A percentile compares a stretch with the other conserved stretches of the same genome.
These are phyloP conservation scores for Apophysomyces elegans DNA, from an alignment of 371 early-diverging fungal species.

Conservation along the genomic window DNA sequence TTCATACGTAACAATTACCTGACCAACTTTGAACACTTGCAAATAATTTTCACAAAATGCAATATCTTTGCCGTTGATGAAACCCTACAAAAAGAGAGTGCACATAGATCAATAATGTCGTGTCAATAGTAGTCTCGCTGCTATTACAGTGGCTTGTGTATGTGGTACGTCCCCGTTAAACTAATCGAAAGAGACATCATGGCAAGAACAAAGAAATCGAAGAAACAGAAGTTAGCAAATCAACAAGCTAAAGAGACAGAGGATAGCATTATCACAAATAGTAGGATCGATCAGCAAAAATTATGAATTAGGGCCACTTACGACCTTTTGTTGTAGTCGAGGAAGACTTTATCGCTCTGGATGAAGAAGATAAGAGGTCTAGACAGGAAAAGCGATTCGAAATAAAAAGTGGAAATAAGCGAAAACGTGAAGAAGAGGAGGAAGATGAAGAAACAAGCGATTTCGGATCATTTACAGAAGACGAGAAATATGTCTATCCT, in stretches of 20 bases:
- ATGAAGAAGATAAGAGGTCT: conserved; percentile 20
- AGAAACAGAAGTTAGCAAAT: neutral
- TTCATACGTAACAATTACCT: no score
- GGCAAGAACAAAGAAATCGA: neutral
- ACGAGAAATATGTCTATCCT: conserved; percentile 17
- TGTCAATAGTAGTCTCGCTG: neutral
- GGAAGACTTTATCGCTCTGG: conserved; percentile 33
- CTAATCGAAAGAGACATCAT: neutral
- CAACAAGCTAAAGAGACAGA: neutral
- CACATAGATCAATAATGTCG: no score
- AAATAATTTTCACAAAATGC: no score
- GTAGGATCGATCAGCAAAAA: no score
- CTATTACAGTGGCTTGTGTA: conserved; percentile 3
- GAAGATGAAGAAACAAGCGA: neutral
- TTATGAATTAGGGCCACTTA: neutral
- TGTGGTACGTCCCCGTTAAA: neutral
- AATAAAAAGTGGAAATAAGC: conserved; percentile 11
- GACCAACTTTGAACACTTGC: no score
- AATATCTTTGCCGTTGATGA: no score
- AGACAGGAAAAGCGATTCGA: conserved; percentile 26
- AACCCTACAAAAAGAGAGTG: no score
- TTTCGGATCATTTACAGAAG: neutral
- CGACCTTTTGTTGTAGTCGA: conserved; percentile 2
- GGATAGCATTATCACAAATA: neutral
- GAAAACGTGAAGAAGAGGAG: conserved; percentile 9